phyloP scores from a whole-genome alignment of 1,284 basidiomycete species.

The Leccinum solheimii region DNA sequence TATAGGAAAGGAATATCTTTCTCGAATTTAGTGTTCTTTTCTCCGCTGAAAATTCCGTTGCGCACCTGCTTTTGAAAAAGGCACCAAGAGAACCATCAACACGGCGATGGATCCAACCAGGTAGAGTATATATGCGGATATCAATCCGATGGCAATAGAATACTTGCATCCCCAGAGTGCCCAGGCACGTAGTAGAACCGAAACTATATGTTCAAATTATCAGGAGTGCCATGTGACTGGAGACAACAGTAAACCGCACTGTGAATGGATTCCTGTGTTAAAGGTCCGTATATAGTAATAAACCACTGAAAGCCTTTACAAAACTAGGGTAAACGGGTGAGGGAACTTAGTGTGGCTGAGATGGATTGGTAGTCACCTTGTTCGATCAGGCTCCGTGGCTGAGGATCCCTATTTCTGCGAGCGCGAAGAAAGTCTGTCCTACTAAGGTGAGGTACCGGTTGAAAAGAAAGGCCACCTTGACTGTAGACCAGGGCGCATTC shows the following conservation, averaged over 20 bases:
- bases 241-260: slow-evolving; percentile 4
- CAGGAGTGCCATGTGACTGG: neutral
- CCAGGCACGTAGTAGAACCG: slow-evolving; percentile 18
- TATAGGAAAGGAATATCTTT: neutral
- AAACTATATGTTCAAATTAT: slow-evolving; percentile 1
- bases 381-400: neutral
- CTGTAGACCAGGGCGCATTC: slow-evolving; percentile 7
- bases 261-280: slow-evolving; percentile 16
- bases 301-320: neutral
- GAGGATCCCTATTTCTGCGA: neutral
- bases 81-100: neutral
- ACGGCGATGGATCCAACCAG: neutral
- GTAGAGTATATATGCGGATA: slow-evolving; percentile 4
- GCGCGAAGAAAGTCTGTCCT: slow-evolving; percentile 1
- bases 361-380: neutral
- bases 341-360: neutral
- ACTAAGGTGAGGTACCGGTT: slow-evolving; percentile 18
- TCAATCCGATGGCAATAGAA: neutral
- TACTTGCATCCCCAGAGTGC: slow-evolving; percentile 17
- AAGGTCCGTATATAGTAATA: neutral
- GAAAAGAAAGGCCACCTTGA: slow-evolving; percentile 16
- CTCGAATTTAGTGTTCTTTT: neutral
- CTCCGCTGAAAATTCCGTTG: neutral
- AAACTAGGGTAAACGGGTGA: neutral
- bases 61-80: neutral